phyloP scores from a whole-genome alignment of 164 flowering plant genomes.

The Liriodendron chinense region DNA sequence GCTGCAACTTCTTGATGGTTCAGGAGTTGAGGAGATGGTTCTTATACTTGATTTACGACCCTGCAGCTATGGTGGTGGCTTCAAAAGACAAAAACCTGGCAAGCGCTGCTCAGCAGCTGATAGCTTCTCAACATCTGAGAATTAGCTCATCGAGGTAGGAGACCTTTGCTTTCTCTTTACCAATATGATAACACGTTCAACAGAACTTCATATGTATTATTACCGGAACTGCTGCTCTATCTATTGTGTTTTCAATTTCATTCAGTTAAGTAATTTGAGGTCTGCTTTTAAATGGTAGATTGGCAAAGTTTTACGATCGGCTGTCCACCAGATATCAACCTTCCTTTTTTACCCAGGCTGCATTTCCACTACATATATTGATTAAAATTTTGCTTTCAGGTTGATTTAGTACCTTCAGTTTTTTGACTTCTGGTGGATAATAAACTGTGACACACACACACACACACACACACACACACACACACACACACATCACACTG shows the following conservation, averaged over 20 bases:
- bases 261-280: not conserved
- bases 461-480: too few relatives aligned
- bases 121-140: slow-evolving; percentile 72
- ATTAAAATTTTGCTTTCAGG: not conserved
- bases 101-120: slow-evolving; percentile 82
- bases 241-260: not conserved
- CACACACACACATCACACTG: too few relatives aligned
- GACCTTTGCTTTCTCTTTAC: not conserved
- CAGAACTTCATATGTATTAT: too few relatives aligned
- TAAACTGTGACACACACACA: not conserved
- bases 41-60: slow-evolving; percentile 13
- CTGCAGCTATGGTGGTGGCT: slow-evolving; percentile 93
- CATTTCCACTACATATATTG: not conserved
- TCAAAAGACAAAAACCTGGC: slow-evolving; percentile 86
- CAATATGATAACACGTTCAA: too few relatives aligned
- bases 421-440: not conserved
- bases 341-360: not conserved
- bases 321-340: not conserved
- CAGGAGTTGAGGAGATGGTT: slow-evolving; percentile 1
- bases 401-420: slow-evolving; percentile 8
- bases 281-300: not conserved
- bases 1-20: slow-evolving; percentile 7
- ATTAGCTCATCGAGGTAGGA: slow-evolving; percentile 84
- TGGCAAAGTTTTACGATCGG: not conserved
- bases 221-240: too few relatives aligned